Base-by-base conservation (phyloP, 257 asterid species). In the Solanum chiquidenum region DNA sequence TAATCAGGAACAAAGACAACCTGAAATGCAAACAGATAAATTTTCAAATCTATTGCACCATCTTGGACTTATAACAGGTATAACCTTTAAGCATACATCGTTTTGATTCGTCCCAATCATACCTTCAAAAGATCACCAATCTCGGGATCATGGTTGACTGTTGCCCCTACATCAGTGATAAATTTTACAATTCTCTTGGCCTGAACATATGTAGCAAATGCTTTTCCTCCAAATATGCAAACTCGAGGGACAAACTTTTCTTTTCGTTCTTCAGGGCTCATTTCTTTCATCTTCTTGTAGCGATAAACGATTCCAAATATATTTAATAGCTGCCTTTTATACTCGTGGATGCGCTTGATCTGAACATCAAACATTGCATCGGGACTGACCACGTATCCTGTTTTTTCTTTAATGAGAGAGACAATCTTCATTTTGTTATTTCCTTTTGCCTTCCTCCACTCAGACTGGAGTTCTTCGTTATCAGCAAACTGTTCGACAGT, bases 281-380 rank as follows among this genome's bases (percentile, higher is more conserved):
- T 93, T 89, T 92, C 91, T 77, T 93, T 93, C 94, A 93, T 93
- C 89, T 91, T 89, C 91, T 90, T 93, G 75, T 91, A 93, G 71
- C 94, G 95, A 87, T 93, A 90, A 88, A 91, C 95, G 86, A 91
- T 89, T 58, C 95, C 95, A 82, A 93, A 83, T 72, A 93, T 91
- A 77, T 93, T 93, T 72, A 93, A 82, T 58, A 93, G 92, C 55
- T 93, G 94, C 73, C 95, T 84, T 90, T 93, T 93, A 91, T 93
- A 93, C 89, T 93, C 95, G 71, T 93, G 95, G 35, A 93, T 93
- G 83, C 95, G 94, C 77, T 93, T 93, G 73, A 93, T 91, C 93
- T 93, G 90, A 73, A 95, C 91, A 89, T 95, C 98, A 85, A 95
- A 95, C 98, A 95, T 92, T 79, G 98, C 95, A 90, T 95, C 96